Percentiles rank a stretch among this genome's conserved stretches.
Conservation (phyloP, 768 basidiomycete genomes). For the Lentinula sp. region DNA sequence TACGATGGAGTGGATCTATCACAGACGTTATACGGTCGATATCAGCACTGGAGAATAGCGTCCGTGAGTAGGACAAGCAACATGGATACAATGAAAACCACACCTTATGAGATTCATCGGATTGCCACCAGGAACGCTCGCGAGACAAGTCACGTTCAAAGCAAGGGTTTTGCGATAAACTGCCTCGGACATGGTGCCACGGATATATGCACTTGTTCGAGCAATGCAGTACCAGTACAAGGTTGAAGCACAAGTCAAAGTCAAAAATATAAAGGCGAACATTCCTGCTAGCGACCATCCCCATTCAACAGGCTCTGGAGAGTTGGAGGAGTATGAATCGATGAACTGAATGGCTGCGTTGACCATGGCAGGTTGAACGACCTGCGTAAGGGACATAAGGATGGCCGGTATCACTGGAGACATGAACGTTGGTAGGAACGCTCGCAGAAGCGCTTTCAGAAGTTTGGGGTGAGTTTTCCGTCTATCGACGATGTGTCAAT, state of each 20-base stretch:
- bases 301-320: slow-evolving; percentile 8
- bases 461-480: slow-evolving; percentile 7
- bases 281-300: slow-evolving; percentile 10
- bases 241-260: slow-evolving; percentile 7
- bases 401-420: slow-evolving; percentile 9
- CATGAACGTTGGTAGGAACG: slow-evolving; percentile 9
- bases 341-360: slow-evolving; percentile 11
- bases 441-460: slow-evolving; percentile 7
- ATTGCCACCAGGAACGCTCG: slow-evolving; percentile 9
- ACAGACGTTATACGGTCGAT: slow-evolving; percentile 11
- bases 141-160: slow-evolving; percentile 3
- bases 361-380: slow-evolving; percentile 10
- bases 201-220: slow-evolving; percentile 9
- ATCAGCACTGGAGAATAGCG: slow-evolving; percentile 1
- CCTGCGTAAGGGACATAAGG: slow-evolving; percentile 8
- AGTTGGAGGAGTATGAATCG: slow-evolving; percentile 4
- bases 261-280: slow-evolving; percentile 8
- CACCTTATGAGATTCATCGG: slow-evolving; percentile 12
- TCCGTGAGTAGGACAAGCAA: background rate
- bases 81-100: background rate
- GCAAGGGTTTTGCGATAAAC: slow-evolving; percentile 11
- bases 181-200: slow-evolving; percentile 7
- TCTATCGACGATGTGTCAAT: background rate
- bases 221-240: slow-evolving; percentile 11
- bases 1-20: slow-evolving; percentile 9